These are phyloP conservation scores for Pyrenophora tritici-repentis DNA, from an alignment of 2,329 filamentous ascomycete species.

Conservation along the genomic window DNA sequence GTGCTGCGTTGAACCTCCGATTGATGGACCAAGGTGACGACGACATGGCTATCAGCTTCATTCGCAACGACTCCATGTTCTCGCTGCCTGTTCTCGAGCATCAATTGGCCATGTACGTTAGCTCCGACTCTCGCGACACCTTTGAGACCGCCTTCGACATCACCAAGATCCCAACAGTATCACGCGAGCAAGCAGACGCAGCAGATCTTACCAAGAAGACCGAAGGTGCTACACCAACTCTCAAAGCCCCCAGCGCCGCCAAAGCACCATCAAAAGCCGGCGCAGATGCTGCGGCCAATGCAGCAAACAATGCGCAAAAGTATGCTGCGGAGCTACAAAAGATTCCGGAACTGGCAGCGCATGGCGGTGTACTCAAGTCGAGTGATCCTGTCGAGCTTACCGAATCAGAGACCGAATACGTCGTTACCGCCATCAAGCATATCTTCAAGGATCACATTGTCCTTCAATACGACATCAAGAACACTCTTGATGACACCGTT, in stretches of 20 bases:
- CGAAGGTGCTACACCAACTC: constrained; percentile 85
- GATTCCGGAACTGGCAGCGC: constrained; percentile 89
- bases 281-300: constrained; percentile 75
- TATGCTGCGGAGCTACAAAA: constrained; percentile 85
- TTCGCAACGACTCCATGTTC: constrained; percentile 97
- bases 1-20: constrained; percentile 87
- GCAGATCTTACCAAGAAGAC: constrained; percentile 98
- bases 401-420: constrained; percentile 96
- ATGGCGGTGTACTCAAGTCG: constrained; percentile 90
- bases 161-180: constrained; percentile 87
- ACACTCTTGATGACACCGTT: constrained; percentile 83
- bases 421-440: constrained; percentile 92
- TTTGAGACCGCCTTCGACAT: constrained; percentile 90
- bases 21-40: constrained; percentile 89
- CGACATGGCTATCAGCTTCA: constrained; percentile 81
- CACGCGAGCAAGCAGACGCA: constrained; percentile 91
- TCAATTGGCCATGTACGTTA: constrained; percentile 96
- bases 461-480: constrained; percentile 96
- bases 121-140: constrained; percentile 82
- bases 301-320: constrained; percentile 80
- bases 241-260: constrained; percentile 88
- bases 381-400: constrained; percentile 85
- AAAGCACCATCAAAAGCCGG: constrained; percentile 71
- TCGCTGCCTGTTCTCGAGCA: constrained; percentile 94
- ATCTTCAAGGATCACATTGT: constrained; percentile 98